A percentile compares a stretch with the other conserved stretches of the same genome.
phyloP scores from a whole-genome alignment of 345 rosid species.

The Brassica carinata region DNA sequence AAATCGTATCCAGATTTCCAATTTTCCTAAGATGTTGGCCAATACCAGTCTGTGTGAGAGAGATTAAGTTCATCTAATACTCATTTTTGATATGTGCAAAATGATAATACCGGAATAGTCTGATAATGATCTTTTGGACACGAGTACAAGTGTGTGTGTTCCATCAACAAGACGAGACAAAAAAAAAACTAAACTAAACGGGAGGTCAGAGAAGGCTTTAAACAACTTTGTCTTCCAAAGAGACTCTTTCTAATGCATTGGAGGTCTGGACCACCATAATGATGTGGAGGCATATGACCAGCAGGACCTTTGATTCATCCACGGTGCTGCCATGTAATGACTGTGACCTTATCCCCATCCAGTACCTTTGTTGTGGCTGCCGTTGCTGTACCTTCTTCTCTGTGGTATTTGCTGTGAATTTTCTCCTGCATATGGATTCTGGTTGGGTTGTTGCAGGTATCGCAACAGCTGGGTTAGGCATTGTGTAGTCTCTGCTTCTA shows the following conservation, averaged over 20 bases:
- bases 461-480: not conserved
- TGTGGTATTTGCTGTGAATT: conserved; percentile 44
- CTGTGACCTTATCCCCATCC: not conserved
- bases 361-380: too few relatives aligned
- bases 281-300: not conserved
- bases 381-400: too few relatives aligned
- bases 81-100: conserved; percentile 1
- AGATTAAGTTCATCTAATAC: conserved; percentile 2
- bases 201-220: not conserved
- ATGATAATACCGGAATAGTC: conserved; percentile 1
- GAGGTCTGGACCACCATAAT: not conserved
- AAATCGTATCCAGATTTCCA: conserved; percentile 7
- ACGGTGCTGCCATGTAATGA: not conserved
- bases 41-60: too few relatives aligned
- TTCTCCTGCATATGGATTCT: not conserved
- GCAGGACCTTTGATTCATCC: not conserved
- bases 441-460: not conserved
- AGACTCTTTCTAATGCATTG: conserved; percentile 48
- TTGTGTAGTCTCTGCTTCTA: not conserved
- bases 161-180: conserved; percentile 1
- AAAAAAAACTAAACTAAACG: not conserved
- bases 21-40: not conserved
- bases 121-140: conserved; percentile 26
- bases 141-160: conserved; percentile 18
- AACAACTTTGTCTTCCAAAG: conserved; percentile 20